These are phyloP conservation scores for Penicillium sp. DNA, from an alignment of 2,329 filamentous ascomycete genomes.

Conservation along the genomic window DNA sequence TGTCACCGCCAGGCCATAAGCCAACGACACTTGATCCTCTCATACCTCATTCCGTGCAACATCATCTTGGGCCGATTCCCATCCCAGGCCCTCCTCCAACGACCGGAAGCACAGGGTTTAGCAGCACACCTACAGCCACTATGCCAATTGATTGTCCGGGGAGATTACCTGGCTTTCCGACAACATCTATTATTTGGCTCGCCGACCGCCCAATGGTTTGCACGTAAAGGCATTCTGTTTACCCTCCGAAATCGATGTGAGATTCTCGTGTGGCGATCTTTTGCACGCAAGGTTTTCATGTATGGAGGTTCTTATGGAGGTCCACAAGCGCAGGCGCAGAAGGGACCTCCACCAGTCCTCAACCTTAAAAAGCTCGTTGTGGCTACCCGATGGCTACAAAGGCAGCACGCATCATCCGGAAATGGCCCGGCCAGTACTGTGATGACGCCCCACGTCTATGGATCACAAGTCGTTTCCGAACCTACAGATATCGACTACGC, in stretches of 20 bases:
- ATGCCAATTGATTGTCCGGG: conserved; percentile 68
- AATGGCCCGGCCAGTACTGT: conserved; percentile 13
- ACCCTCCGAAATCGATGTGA: conserved; percentile 75
- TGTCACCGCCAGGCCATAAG: conserved; percentile 59
- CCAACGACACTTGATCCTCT: conserved; percentile 77
- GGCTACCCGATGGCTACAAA: conserved; percentile 64
- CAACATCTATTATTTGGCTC: conserved; percentile 59
- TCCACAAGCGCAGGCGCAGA: conserved; percentile 37
- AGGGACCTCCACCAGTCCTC: conserved; percentile 67
- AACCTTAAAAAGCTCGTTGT: conserved; percentile 68
- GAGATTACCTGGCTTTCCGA: conserved; percentile 74
- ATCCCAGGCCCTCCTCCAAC: conserved; percentile 62
- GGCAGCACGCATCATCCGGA: conserved; percentile 22
- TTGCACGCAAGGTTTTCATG: conserved; percentile 75
- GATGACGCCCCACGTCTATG: conserved; percentile 16
- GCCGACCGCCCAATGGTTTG: conserved; percentile 68
- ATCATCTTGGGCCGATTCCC: conserved; percentile 84
- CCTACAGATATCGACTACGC: conserved; percentile 37
- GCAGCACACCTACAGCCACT: conserved; percentile 69
- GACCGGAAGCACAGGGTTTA: conserved; percentile 68
- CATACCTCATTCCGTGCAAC: conserved; percentile 79
- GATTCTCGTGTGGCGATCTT: conserved; percentile 77
- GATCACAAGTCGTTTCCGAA: conserved; percentile 34
- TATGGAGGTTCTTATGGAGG: conserved; percentile 71
- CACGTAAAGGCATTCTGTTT: conserved; percentile 71